Evolutionary conservation across 176 grass and related monocot species (phyloP), one percentile per base, ranked within the genome.

Genomic region (Musa acuminata): DNA sequence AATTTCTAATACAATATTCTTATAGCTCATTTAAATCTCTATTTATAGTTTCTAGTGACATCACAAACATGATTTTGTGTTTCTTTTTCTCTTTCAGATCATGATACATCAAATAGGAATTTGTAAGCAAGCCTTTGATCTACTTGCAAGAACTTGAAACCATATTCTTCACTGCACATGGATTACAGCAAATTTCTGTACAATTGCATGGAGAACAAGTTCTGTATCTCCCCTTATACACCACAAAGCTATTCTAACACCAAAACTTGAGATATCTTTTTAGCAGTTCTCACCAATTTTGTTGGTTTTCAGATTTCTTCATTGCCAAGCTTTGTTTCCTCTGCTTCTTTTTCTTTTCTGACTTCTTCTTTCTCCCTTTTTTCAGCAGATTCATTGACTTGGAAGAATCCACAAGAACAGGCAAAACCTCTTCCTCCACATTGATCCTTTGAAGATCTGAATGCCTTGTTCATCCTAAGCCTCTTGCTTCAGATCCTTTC

Each of bases 401-500:
- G 62, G 62, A 64, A 23, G 26, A 26, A 11, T 23, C 23, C 11
- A 64, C 9, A 21, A 23, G 29, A 29, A 29, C 29, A 29, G 29
- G 29, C 3, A 29, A 29, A 29, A 29, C 29, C 60, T 20, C 16
- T 23, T 9, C n/a, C n/a, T 9, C 20, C 60, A 23, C 22, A 21
- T 19, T 48, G 14, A 29, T 17, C 13, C 7, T 48, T 49, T 67
- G 14, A 16, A 43, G 23, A 17, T 35, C 58, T 29, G 23, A 43
- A 14, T 21, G 10, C 12, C 19, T 69, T 19, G 53, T 86, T 79
- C 16, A 23, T 51, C 73, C n/a, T 51, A 60, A 80, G 79, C 89
- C 91, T 80, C 80, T 91, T 53, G 22, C 22, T 22, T 22, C 22
- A 22, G 22, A 22, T 22, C 22, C 22, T 22, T 22, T 22, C 22